Percentiles rank a stretch among this genome's conserved stretches.
Evolutionary conservation across 1,284 basidiomycete species (phyloP).

Genomic region (Puccinia triticina): DNA sequence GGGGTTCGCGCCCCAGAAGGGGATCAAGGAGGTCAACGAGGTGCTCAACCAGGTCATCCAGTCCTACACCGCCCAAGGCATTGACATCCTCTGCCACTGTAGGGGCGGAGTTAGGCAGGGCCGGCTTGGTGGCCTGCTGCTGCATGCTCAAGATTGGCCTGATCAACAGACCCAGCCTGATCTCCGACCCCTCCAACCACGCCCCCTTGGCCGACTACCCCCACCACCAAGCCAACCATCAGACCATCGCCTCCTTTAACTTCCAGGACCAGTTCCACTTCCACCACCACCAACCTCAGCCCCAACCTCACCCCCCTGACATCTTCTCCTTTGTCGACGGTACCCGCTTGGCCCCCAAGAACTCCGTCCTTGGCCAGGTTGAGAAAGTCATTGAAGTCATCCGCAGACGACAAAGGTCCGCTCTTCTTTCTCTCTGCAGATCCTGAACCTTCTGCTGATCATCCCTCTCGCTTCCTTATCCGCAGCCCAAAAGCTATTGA

Average conservation of each 20-base stretch:
- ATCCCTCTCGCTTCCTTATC: too few relatives aligned
- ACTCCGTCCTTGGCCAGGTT: constrained; percentile 61
- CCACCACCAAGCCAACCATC: too few relatives aligned
- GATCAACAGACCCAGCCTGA: too few relatives aligned
- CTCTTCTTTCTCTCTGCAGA: too few relatives aligned
- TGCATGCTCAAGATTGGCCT: too few relatives aligned
- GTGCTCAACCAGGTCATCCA: constrained; percentile 72
- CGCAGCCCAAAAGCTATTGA: constrained; percentile 64
- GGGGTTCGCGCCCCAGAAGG: too few relatives aligned
- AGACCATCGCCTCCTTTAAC: too few relatives aligned
- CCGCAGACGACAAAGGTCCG: constrained; percentile 74
- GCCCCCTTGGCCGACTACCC: too few relatives aligned
- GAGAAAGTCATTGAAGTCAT: constrained; percentile 75
- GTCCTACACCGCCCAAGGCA: constrained; percentile 74
- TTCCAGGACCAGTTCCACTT: too few relatives aligned
- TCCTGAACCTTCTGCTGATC: not conserved
- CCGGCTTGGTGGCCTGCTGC: too few relatives aligned
- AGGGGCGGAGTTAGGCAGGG: constrained; percentile 91
- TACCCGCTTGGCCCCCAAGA: constrained; percentile 49
- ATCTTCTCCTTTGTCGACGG: constrained; percentile 33
- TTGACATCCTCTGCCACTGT: constrained; percentile 83
- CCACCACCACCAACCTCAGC: not conserved
- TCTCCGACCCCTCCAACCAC: too few relatives aligned
- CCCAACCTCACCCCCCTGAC: constrained; percentile 51
- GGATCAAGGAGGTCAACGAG: too few relatives aligned